Percentiles rank a stretch among this genome's conserved stretches.
phyloP scores from a whole-genome alignment of 345 rosid species.

The Barbarea vulgaris region DNA sequence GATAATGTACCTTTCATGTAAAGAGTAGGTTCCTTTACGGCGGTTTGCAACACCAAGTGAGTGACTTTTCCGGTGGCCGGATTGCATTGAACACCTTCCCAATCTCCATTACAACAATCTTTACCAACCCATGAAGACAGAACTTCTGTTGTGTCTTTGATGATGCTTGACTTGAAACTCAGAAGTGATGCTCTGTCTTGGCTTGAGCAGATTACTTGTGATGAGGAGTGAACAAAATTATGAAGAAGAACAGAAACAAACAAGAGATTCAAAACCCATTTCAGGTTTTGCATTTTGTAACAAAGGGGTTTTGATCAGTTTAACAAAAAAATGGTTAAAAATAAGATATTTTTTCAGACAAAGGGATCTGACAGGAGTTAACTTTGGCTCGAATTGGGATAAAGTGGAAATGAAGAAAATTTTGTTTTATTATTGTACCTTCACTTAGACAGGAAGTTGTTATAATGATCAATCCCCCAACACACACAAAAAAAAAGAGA shows the following conservation, averaged over 20 bases:
- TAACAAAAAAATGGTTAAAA: slow-evolving; percentile 39
- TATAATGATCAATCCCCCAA: slow-evolving; percentile 50
- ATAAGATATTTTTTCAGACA: slow-evolving; percentile 31
- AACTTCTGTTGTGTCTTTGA: slow-evolving; percentile 65
- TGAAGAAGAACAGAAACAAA: slow-evolving; percentile 42
- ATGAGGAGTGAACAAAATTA: slow-evolving; percentile 33
- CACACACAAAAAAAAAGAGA: slow-evolving; percentile 21
- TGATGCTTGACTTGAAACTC: slow-evolving; percentile 71
- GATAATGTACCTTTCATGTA: slow-evolving; percentile 87
- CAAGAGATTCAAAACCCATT: slow-evolving; percentile 58
- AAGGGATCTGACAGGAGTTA: slow-evolving; percentile 37
- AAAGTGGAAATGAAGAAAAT: slow-evolving; percentile 33
- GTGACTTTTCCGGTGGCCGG: slow-evolving; percentile 71
- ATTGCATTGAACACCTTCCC: slow-evolving; percentile 90
- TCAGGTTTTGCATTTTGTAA: slow-evolving; percentile 68
- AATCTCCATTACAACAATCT: slow-evolving; percentile 81
- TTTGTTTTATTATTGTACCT: slow-evolving; percentile 43
- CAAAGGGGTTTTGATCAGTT: slow-evolving; percentile 54
- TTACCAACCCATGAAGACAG: slow-evolving; percentile 73
- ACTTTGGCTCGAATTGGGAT: slow-evolving; percentile 41
- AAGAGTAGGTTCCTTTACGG: slow-evolving; percentile 47
- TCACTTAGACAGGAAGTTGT: slow-evolving; percentile 75
- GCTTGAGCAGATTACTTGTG: slow-evolving; percentile 54
- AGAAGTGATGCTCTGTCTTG: slow-evolving; percentile 77
- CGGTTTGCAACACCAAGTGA: slow-evolving; percentile 51